phyloP scores from a whole-genome alignment of 768 basidiomycete genomes.

The Amanita muscaria region DNA sequence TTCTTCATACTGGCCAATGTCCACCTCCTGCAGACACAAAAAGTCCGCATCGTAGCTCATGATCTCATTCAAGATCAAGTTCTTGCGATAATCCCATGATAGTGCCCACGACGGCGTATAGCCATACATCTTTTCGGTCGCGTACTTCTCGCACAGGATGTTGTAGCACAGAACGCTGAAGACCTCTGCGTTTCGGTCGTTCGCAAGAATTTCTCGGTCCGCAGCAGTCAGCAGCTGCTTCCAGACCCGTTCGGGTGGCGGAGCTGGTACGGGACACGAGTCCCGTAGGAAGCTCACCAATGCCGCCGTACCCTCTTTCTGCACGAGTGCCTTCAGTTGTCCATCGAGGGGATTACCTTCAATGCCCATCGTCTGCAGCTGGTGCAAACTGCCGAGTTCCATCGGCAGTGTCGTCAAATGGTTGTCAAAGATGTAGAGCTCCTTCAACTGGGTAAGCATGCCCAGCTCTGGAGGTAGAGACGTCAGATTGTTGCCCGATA shows the following conservation, averaged over 20 bases:
- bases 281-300: constrained; percentile 90
- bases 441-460: constrained; percentile 81
- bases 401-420: constrained; percentile 75
- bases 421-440: constrained; percentile 95
- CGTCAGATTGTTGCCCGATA: constrained; percentile 79
- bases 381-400: constrained; percentile 85
- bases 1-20: constrained; percentile 85
- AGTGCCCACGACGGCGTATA: constrained; percentile 98
- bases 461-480: constrained; percentile 82
- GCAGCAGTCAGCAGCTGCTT: constrained; percentile 48
- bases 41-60: constrained; percentile 79
- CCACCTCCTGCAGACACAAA: constrained; percentile 92
- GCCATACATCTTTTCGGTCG: constrained; percentile 83
- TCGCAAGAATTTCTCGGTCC: constrained; percentile 48
- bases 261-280: constrained; percentile 71
- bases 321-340: constrained; percentile 67
- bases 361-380: constrained; percentile 86
- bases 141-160: constrained; percentile 86
- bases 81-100: constrained; percentile 90
- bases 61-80: constrained; percentile 79
- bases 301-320: constrained; percentile 90
- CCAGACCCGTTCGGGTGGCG: constrained; percentile 80
- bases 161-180: constrained; percentile 87
- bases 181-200: constrained; percentile 64
- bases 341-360: constrained; percentile 95